A percentile compares a stretch with the other conserved stretches of the same genome.
Conservation (phyloP, 139 green algal species). For the Diplosphaera chodatii region DNA sequence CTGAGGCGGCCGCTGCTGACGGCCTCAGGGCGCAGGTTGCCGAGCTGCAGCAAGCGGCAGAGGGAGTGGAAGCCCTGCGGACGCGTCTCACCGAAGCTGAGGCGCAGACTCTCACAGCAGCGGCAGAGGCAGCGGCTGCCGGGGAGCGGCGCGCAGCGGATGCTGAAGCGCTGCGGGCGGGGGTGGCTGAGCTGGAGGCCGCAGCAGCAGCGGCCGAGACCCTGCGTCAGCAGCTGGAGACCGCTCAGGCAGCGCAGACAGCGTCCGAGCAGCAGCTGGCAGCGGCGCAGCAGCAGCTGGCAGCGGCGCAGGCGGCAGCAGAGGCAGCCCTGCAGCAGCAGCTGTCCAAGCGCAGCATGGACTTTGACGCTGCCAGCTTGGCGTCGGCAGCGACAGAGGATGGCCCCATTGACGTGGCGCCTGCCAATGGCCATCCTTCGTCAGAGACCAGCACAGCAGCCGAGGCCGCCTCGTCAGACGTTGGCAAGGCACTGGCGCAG, state of each 20-base stretch:
- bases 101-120: too few relatives aligned
- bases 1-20: not conserved
- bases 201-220: not conserved
- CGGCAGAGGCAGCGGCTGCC: not conserved
- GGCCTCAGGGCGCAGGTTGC: not conserved
- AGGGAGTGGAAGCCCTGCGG: not conserved
- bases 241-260: not conserved
- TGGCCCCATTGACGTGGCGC: not conserved
- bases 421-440: not conserved
- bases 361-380: too few relatives aligned
- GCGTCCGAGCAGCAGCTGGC: not conserved
- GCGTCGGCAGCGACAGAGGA: not conserved
- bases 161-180: not conserved
- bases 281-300: conserved; percentile 3
- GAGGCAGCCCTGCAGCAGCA: not conserved
- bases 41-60: not conserved
- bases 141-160: not conserved
- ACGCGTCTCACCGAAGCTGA: too few relatives aligned
- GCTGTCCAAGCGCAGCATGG: not conserved
- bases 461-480: too few relatives aligned
- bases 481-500: not conserved
- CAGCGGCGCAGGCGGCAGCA: not conserved
- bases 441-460: not conserved
- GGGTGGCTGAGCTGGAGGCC: not conserved
- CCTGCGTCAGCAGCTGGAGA: not conserved